Evolutionary conservation across 176 grass and related monocot genomes (phyloP).

Genomic region (Paspalum notatum): DNA sequence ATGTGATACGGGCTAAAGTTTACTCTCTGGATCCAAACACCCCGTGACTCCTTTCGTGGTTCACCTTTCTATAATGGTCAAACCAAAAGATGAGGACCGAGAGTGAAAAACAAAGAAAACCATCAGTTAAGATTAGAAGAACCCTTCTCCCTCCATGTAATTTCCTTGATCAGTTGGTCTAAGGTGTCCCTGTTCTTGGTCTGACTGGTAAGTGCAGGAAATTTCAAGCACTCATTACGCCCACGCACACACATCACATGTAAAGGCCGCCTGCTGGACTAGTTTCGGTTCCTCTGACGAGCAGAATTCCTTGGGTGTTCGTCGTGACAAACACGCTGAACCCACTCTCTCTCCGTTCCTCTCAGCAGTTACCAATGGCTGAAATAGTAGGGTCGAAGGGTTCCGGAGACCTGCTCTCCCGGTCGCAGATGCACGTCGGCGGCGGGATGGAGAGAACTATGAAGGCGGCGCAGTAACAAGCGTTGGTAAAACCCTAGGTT

Average conservation of each 20-base stretch:
- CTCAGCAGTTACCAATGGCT: neutral
- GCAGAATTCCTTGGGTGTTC: no score
- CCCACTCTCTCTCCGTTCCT: neutral
- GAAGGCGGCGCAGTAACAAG: no score
- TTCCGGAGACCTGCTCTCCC: no score
- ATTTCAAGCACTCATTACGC: neutral
- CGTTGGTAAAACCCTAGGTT: no score
- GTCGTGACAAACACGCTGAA: neutral
- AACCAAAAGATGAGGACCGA: no score
- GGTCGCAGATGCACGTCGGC: no score
- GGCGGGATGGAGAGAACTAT: no score
- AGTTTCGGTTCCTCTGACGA: neutral
- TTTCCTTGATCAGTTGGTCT: neutral
- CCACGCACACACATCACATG: neutral
- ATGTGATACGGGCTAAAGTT: no score
- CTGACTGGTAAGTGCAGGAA: neutral
- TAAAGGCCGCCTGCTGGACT: neutral
- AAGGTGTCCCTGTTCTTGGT: neutral
- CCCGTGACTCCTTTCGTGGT: no score
- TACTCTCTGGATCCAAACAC: no score
- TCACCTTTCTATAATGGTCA: no score
- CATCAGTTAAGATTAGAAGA: neutral
- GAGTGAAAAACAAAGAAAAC: no score
- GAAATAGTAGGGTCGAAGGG: slow-evolving; percentile 3
- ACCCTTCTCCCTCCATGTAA: neutral